Evolutionary conservation across 2,329 filamentous ascomycete species (phyloP).

Genomic region (Trichocomaceae sp.): DNA sequence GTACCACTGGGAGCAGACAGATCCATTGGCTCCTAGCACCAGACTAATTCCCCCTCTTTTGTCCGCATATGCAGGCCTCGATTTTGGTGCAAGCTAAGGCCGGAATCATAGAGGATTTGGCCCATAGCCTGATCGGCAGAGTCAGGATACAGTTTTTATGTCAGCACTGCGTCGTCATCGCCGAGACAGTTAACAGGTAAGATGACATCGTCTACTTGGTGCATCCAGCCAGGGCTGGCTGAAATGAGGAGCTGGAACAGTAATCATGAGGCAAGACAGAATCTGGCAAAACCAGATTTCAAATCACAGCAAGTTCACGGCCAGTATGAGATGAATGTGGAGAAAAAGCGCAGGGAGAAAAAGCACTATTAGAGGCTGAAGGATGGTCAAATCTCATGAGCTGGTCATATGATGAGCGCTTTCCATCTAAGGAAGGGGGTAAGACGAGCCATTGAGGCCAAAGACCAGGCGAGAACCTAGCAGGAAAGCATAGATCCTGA

Average conservation of each 20-base stretch:
- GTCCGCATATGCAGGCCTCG: background rate
- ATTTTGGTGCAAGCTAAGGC: background rate
- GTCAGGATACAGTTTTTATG: background rate
- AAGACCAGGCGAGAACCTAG: background rate
- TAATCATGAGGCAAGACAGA: background rate
- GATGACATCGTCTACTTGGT: background rate
- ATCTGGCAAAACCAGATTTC: background rate
- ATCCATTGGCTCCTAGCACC: background rate
- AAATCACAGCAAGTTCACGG: background rate
- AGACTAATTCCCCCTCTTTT: background rate
- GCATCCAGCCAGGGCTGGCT: background rate
- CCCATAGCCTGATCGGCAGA: background rate
- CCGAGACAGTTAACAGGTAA: background rate
- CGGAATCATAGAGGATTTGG: background rate
- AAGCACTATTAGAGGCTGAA: background rate
- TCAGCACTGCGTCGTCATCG: background rate
- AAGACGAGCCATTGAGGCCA: background rate
- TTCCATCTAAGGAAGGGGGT: background rate
- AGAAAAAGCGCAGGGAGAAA: background rate
- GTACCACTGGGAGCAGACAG: background rate
- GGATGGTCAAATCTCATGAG: no score
- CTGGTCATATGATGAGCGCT: background rate
- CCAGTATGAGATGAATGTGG: background rate
- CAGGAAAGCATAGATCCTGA: background rate
- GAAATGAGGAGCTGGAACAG: background rate